phyloP scores from a whole-genome alignment of 1,284 basidiomycete genomes.

The Xerocomus minutiporus region DNA sequence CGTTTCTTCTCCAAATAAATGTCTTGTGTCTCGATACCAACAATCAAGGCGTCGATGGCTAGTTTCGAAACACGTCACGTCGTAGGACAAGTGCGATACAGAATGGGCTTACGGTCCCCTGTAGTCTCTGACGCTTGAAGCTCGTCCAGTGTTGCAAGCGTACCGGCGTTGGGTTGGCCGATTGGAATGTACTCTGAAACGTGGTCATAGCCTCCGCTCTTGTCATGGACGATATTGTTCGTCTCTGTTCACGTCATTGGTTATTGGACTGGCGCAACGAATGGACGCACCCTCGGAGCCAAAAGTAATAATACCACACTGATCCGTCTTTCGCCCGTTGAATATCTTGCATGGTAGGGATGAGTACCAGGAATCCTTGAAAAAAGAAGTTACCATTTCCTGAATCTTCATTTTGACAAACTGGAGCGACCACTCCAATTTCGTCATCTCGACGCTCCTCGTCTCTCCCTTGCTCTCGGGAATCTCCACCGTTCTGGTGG shows the following conservation, averaged over 20 bases:
- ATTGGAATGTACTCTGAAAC: constrained; percentile 78
- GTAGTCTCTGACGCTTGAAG: constrained; percentile 56
- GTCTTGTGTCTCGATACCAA: constrained; percentile 76
- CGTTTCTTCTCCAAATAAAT: constrained; percentile 58
- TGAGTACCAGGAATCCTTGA: neutral
- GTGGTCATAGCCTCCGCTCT: constrained; percentile 67
- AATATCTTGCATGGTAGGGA: constrained; percentile 59
- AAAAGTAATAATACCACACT: constrained; percentile 81
- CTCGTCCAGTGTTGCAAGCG: constrained; percentile 68
- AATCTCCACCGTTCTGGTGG: constrained; percentile 52
- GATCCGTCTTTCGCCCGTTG: constrained; percentile 86
- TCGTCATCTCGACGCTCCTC: constrained; percentile 57
- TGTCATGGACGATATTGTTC: constrained; percentile 65
- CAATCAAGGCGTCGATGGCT: constrained; percentile 88
- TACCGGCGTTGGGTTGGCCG: constrained; percentile 69
- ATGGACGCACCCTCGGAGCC: constrained; percentile 64
- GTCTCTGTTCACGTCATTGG: constrained; percentile 46
- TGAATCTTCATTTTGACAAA: constrained; percentile 86
- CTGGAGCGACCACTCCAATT: constrained; percentile 78
- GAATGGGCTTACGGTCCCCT: constrained; percentile 61
- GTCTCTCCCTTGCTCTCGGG: constrained; percentile 51
- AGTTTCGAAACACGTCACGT: neutral
- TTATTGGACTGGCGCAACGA: neutral
- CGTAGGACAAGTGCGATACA: neutral
- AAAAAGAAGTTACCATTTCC: constrained; percentile 63